A percentile compares a stretch with the other conserved stretches of the same genome.
Conservation (phyloP, 1,139 yeast species). For the Lodderomyces orthopsilosis region DNA sequence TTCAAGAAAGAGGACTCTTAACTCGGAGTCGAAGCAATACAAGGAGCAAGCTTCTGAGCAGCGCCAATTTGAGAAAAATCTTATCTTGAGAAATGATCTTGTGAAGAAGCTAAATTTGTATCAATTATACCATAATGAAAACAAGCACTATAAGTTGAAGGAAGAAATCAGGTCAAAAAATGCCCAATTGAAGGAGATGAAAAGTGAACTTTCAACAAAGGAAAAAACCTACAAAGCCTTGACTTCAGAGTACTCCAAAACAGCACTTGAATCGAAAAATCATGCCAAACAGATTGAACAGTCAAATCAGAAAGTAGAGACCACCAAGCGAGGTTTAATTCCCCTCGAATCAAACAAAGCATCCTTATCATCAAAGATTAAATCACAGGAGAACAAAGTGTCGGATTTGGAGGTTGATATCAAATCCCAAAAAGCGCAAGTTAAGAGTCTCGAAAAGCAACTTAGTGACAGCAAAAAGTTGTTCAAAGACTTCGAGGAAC, state of each 20-base stretch:
- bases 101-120: slow-evolving; percentile 56
- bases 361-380: slow-evolving; percentile 46
- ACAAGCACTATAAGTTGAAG: slow-evolving; percentile 34
- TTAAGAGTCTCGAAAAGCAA: slow-evolving; percentile 45
- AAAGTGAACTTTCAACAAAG: slow-evolving; percentile 21
- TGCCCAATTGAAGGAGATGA: slow-evolving; percentile 28
- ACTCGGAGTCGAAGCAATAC: slow-evolving; percentile 76
- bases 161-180: slow-evolving; percentile 24
- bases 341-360: slow-evolving; percentile 57
- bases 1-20: slow-evolving; percentile 68
- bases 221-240: slow-evolving; percentile 28
- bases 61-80: slow-evolving; percentile 59
- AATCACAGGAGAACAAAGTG: slow-evolving; percentile 49
- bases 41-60: slow-evolving; percentile 75
- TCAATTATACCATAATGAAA: slow-evolving; percentile 66
- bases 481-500: slow-evolving; percentile 43
- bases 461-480: slow-evolving; percentile 44
- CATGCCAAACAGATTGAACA: slow-evolving; percentile 38
- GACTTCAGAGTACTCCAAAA: slow-evolving; percentile 47
- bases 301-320: slow-evolving; percentile 34
- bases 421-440: slow-evolving; percentile 46
- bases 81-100: slow-evolving; percentile 46
- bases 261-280: slow-evolving; percentile 41
- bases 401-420: slow-evolving; percentile 53
- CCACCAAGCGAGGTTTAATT: slow-evolving; percentile 47